phyloP scores from a whole-genome alignment of 1,284 basidiomycete genomes.

The Microbotryomycetes sp. region DNA sequence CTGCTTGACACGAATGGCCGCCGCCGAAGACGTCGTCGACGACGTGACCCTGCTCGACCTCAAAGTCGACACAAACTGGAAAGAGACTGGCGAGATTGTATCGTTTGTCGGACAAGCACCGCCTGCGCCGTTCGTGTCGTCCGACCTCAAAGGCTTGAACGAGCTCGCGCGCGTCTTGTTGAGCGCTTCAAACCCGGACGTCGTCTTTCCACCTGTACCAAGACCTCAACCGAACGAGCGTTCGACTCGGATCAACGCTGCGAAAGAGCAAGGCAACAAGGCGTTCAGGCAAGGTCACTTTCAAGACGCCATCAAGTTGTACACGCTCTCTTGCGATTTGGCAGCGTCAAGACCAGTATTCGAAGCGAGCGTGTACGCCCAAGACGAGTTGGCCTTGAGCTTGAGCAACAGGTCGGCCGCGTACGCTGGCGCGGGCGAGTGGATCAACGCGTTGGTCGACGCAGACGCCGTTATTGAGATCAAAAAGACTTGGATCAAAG shows the following conservation, averaged over 20 bases:
- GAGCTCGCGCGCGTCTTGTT: slow-evolving; percentile 25
- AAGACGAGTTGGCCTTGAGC: slow-evolving; percentile 81
- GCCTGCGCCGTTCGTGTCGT: slow-evolving; percentile 2
- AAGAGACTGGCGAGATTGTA: background rate
- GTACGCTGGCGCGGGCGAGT: slow-evolving; percentile 66
- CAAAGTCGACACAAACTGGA: slow-evolving; percentile 10
- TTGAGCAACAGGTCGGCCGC: slow-evolving; percentile 88
- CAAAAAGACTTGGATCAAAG: slow-evolving; percentile 86
- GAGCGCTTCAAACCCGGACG: slow-evolving; percentile 21
- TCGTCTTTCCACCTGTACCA: slow-evolving; percentile 50
- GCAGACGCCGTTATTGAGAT: slow-evolving; percentile 82
- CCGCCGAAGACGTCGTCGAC: background rate
- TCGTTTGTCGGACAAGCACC: slow-evolving; percentile 8
- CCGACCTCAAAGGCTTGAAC: slow-evolving; percentile 20
- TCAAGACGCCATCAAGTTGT: slow-evolving; percentile 68
- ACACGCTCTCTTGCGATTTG: slow-evolving; percentile 73
- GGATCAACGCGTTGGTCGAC: slow-evolving; percentile 75
- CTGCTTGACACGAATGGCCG: background rate
- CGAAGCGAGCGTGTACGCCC: slow-evolving; percentile 72
- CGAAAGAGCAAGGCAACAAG: slow-evolving; percentile 88
- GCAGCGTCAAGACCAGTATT: slow-evolving; percentile 80
- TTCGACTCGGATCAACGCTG: slow-evolving; percentile 59
- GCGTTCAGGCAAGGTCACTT: slow-evolving; percentile 68
- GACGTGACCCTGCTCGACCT: slow-evolving; percentile 21
- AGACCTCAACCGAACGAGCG: slow-evolving; percentile 71